Base-by-base conservation (phyloP, 768 basidiomycete genomes). In the Naganishia kalamii region DNA sequence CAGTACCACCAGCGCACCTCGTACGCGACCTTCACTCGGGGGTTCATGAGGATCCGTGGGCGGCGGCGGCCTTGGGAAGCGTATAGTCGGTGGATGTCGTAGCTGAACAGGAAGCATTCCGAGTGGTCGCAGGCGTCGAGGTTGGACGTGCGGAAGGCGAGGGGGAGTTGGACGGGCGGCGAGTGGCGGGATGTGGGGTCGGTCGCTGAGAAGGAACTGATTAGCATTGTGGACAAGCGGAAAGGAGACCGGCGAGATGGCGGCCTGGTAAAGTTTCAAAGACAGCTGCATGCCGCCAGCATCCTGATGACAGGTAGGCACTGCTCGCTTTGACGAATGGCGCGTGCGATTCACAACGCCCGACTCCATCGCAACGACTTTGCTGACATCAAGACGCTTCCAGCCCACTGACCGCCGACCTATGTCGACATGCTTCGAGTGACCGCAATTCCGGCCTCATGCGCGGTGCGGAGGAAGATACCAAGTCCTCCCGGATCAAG, bases 51-150 rank as follows among this genome's bases (percentile, higher is more conserved):
- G 29, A 71, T 71, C 35, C 63, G 52, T 8, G 70, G 68, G 21
- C 49, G 47, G 19, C 43, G n/a, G 23, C 66, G 57, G 13, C 59
- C 66, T 6, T 21, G 33, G 11, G 63, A 32, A n/a, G 63, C 44
- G 50, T 69, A 67, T 13, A 69, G 12, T n/a, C 68, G 65, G 30
- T 71, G 70, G 13, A 70, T 44, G 50, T 70, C 69, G 44, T 70
- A 70, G 21, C 61, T 60, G 27, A 70, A 60, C 29, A 70, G 48
- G 60, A 70, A 70, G 51, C 64, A 68, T 62, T 70, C 69, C 17
- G 60, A 62, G 54, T 70, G 69, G 35, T 70, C 69, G 50, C 69
- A 70, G 17, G 69, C 69, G 12, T 65, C 60, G 46, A 70, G 57
- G 35, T 62, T 44, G 33, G 69, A 68, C 0, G 66, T 59, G n/a